Evolutionary conservation across 179 eudicot genomes (phyloP).

Genomic region (Heliamphora pulchella): DNA sequence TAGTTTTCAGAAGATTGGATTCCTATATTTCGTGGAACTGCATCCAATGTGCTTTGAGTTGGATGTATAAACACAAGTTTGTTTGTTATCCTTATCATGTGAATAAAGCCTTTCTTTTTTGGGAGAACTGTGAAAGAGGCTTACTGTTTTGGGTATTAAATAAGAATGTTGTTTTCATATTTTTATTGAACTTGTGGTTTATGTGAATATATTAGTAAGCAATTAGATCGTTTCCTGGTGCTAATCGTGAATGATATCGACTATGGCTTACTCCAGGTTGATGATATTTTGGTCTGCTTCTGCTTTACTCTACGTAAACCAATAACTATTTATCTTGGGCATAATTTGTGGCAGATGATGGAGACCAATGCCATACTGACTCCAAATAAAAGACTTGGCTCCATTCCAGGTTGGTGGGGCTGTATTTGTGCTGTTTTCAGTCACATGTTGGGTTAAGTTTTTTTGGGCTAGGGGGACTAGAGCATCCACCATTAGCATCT

Average conservation of each 20-base stretch:
- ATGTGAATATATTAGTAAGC: not conserved
- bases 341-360: constrained; percentile 36
- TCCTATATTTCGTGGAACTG: too few relatives aligned
- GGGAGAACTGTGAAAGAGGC: too few relatives aligned
- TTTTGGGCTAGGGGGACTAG: not conserved
- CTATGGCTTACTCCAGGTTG: not conserved
- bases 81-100: too few relatives aligned
- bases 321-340: not conserved
- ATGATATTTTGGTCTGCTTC: not conserved
- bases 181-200: too few relatives aligned
- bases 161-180: too few relatives aligned
- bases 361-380: constrained; percentile 29
- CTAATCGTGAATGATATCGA: constrained; percentile 59
- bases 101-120: too few relatives aligned
- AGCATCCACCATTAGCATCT: not conserved
- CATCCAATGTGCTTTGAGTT: too few relatives aligned
- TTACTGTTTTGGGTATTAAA: too few relatives aligned
- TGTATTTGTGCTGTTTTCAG: not conserved
- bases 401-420: constrained; percentile 34
- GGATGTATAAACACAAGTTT: too few relatives aligned
- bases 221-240: not conserved
- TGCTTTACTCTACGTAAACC: not conserved
- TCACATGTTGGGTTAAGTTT: not conserved
- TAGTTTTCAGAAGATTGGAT: too few relatives aligned
- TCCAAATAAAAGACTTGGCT: constrained; percentile 38